phyloP scores from a whole-genome alignment of 2,329 filamentous ascomycete genomes.

The Phialocephala sp. region DNA sequence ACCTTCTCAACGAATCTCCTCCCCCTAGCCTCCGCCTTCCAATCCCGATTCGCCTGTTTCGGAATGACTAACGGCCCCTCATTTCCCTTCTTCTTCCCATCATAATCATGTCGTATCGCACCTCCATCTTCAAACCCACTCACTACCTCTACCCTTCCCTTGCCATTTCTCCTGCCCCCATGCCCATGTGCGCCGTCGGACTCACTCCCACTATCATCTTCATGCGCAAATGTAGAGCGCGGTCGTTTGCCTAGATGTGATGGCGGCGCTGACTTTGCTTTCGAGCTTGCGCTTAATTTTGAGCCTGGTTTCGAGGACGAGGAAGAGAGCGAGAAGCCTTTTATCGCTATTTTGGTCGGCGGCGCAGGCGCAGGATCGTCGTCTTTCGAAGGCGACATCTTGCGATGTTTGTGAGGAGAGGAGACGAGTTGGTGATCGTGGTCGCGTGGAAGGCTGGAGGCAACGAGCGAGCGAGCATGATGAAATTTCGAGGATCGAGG shows the following conservation, averaged over 20 bases:
- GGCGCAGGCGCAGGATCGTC: constrained; percentile 33
- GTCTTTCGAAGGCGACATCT: constrained; percentile 39
- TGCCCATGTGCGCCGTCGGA: constrained; percentile 50
- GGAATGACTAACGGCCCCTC: constrained; percentile 60
- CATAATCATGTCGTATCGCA: constrained; percentile 41
- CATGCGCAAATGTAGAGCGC: constrained; percentile 48
- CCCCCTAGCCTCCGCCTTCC: constrained; percentile 59
- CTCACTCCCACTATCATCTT: constrained; percentile 54
- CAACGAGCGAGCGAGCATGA: neutral
- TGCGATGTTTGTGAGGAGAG: neutral
- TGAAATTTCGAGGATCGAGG: neutral
- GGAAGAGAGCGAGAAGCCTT: constrained; percentile 48
- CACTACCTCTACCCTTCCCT: constrained; percentile 52
- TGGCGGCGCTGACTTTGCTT: constrained; percentile 31
- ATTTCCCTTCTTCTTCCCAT: constrained; percentile 41
- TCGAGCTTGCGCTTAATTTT: constrained; percentile 39
- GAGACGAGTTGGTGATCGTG: neutral
- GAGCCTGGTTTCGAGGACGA: constrained; percentile 32
- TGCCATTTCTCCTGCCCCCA: neutral
- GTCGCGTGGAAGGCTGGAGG: neutral
- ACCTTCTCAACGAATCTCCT: constrained; percentile 40
- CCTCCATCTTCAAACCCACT: constrained; percentile 58
- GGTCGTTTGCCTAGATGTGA: constrained; percentile 49
- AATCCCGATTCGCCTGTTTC: constrained; percentile 64
- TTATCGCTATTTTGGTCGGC: constrained; percentile 39